A percentile compares a stretch with the other conserved stretches of the same genome.
These are phyloP conservation scores for Micromonas pusilla DNA, from an alignment of 139 green algal species.

Conservation along the genomic window DNA sequence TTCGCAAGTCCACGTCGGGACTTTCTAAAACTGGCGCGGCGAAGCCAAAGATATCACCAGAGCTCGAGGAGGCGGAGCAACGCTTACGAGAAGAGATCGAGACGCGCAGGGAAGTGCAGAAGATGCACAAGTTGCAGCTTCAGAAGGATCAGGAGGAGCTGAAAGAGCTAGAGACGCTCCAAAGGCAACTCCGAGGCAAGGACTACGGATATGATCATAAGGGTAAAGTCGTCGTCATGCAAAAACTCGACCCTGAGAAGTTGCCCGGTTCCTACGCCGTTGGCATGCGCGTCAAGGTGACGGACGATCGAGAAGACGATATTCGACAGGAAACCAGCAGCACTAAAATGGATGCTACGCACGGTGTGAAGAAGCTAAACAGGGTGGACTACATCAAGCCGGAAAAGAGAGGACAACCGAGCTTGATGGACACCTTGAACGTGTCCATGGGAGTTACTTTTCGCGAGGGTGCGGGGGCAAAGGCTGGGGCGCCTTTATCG, in stretches of 20 bases:
- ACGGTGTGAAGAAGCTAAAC: neutral
- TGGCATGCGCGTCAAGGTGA: slow-evolving; percentile 8
- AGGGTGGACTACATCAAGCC: slow-evolving; percentile 33
- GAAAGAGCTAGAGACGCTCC: slow-evolving; percentile 29
- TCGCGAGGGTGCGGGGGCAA: slow-evolving; percentile 6
- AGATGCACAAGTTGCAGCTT: slow-evolving; percentile 11
- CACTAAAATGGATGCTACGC: neutral
- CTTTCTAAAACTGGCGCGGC: neutral
- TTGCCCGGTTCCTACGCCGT: slow-evolving; percentile 35
- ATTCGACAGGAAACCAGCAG: too few relatives aligned
- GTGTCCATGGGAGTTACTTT: slow-evolving; percentile 37
- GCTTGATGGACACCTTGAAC: slow-evolving; percentile 36
- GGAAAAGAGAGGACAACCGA: slow-evolving; percentile 35
- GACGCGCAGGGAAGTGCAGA: slow-evolving; percentile 31
- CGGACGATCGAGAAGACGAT: neutral
- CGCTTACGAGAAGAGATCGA: slow-evolving; percentile 51
- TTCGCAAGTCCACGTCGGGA: neutral
- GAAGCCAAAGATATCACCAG: slow-evolving; percentile 18
- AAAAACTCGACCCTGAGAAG: slow-evolving; percentile 35
- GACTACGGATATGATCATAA: slow-evolving; percentile 55
- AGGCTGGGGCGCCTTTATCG: neutral
- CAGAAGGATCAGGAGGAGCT: slow-evolving; percentile 43
- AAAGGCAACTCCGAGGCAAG: slow-evolving; percentile 47
- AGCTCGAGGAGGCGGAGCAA: slow-evolving; percentile 45
- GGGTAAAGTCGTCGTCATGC: slow-evolving; percentile 43